Conservation (phyloP, 2,329 filamentous ascomycete species). For the Neonectria ditissima region DNA sequence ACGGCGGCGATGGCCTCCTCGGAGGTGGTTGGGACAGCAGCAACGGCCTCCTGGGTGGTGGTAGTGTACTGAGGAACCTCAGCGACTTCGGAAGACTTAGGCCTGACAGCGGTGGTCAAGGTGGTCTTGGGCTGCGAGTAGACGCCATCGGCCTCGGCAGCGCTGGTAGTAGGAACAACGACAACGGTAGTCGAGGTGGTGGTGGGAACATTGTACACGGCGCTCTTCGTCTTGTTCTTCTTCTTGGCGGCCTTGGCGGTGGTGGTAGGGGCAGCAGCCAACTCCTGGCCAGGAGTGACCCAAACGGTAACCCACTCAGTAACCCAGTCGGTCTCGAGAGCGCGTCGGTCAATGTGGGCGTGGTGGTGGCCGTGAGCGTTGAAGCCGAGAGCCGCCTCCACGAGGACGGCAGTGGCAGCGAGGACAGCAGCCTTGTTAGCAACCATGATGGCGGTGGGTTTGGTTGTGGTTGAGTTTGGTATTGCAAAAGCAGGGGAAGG, state of each 20-base stretch:
- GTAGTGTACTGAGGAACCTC: conserved; percentile 17
- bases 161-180: conserved; percentile 22
- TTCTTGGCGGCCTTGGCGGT: conserved; percentile 8
- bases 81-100: conserved; percentile 18
- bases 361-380: conserved; percentile 56
- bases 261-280: conserved; percentile 39
- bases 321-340: conserved; percentile 54
- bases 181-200: conserved; percentile 29
- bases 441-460: conserved; percentile 53
- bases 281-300: conserved; percentile 48
- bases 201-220: conserved; percentile 18
- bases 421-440: conserved; percentile 57
- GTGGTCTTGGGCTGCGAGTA: conserved; percentile 37
- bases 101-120: conserved; percentile 42
- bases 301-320: conserved; percentile 56
- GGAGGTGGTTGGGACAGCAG: conserved; percentile 2
- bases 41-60: conserved; percentile 13
- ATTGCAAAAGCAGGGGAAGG: background rate
- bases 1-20: background rate
- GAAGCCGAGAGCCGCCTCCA: conserved; percentile 57
- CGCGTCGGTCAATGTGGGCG: conserved; percentile 47
- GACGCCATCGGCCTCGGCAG: conserved; percentile 17
- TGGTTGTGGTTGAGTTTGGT: conserved; percentile 15
- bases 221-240: conserved; percentile 7
- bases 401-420: conserved; percentile 57